Evolutionary conservation across 2,329 filamentous ascomycete genomes (phyloP), one percentile per base, ranked within the genome.

Genomic region (Stemphylium beticola): DNA sequence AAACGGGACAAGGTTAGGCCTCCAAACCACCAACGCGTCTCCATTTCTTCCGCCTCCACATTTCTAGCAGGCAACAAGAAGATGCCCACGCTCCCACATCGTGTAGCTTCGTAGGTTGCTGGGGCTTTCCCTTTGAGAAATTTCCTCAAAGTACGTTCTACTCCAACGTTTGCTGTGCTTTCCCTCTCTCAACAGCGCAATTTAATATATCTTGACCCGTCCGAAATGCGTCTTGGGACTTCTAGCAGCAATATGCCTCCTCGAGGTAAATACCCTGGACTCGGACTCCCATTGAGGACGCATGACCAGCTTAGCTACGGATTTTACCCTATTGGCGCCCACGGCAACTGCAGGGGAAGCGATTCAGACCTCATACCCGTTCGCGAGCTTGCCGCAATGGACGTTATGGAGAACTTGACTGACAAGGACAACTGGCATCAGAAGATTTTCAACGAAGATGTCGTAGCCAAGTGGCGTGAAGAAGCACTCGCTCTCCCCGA

Each of bases 341-440:
- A 66, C 39, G 43, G 22, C 15, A 41, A 31, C n/a, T 53, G 36
- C 32, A 12, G 31, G 33, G 42, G 36, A 17, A 56, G 38, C 17
- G 6, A 39, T 0, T 55, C 55, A 11, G 57, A 56, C 3, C 42
- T 58, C 3, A 42, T 74, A 6, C 68, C 74, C 3, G 60, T 77
- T 22, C 73, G 75, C 32, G 77, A 80, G 53, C 55, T 71, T 7
- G 64, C 58, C 2, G 78, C 79, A 75, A 60, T 79, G 37, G 53
- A 57, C 4, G 52, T 77, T 31, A 76, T 79, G 67, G 73, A 79
- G 34, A 49, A 63, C 0, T 61, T 80, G 4, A 79, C 77, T 1
- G 77, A 80, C 50, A 74, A 75, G 41, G 58, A 61, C 1, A 62
- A 74, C 5, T 80, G 78, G 78, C 64, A 75, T 42, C 62, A 65